A percentile compares a stretch with the other conserved stretches of the same genome.
These are phyloP conservation scores for Blastomyces silverae DNA, from an alignment of 2,329 filamentous ascomycete species.

Conservation along the genomic window DNA sequence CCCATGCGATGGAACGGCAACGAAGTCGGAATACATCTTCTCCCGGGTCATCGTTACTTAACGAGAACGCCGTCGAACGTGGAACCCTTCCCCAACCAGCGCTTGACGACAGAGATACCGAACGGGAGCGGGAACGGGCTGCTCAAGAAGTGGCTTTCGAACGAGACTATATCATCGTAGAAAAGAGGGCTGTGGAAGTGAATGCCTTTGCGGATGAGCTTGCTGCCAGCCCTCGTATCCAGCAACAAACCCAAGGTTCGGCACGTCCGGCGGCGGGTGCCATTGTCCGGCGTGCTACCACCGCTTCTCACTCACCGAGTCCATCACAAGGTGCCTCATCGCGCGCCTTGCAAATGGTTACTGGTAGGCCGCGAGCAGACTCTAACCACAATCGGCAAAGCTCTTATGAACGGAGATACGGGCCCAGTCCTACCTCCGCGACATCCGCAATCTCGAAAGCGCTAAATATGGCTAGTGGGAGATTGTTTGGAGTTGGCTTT, in stretches of 20 bases:
- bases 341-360: conserved; percentile 65
- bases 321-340: conserved; percentile 50
- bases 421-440: conserved; percentile 64
- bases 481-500: conserved; percentile 46
- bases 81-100: conserved; percentile 29
- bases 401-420: conserved; percentile 77
- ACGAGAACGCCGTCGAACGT: conserved; percentile 41
- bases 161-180: conserved; percentile 90
- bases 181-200: conserved; percentile 91
- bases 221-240: conserved; percentile 68
- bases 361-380: conserved; percentile 57
- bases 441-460: conserved; percentile 92
- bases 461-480: conserved; percentile 79
- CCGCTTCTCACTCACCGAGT: conserved; percentile 66
- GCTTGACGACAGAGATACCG: conserved; percentile 32
- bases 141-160: conserved; percentile 86
- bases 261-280: conserved; percentile 52
- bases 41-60: conserved; percentile 41
- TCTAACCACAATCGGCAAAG: conserved; percentile 61
- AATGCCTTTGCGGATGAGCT: conserved; percentile 96
- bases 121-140: conserved; percentile 54
- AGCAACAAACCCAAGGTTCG: conserved; percentile 40
- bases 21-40: conserved; percentile 46
- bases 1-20: conserved; percentile 55
- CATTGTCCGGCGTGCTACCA: conserved; percentile 69